These are phyloP conservation scores for Platanthera guangdongensis DNA, from an alignment of 106 monocot species.

Conservation along the genomic window DNA sequence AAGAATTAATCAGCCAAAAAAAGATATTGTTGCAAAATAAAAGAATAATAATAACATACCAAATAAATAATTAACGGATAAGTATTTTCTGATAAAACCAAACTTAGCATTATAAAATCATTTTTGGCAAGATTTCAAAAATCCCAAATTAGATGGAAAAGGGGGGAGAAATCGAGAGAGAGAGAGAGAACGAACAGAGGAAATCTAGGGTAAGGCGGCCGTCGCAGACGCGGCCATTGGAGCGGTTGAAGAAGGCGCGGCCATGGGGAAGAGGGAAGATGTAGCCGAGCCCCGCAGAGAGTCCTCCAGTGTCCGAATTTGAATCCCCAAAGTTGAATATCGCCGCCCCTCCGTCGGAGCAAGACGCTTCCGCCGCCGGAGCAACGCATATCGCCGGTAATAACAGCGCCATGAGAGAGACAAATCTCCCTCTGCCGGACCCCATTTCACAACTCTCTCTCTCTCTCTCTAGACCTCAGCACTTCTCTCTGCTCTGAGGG, in stretches of 20 bases:
- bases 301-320: conserved; percentile 87
- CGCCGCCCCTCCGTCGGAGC: conserved; percentile 9
- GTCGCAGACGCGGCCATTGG: conserved; percentile 76
- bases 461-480: no score
- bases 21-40: no score
- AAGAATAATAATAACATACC: no score
- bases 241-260: conserved; percentile 47
- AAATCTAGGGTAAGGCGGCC: conserved; percentile 80
- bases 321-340: conserved; percentile 92
- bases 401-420: not conserved
- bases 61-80: no score
- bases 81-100: no score
- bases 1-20: no score
- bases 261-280: conserved; percentile 47
- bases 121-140: no score
- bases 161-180: not conserved
- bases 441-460: not conserved
- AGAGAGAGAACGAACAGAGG: conserved; percentile 46
- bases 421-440: not conserved
- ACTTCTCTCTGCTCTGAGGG: no score
- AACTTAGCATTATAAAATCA: no score
- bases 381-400: not conserved
- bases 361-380: conserved; percentile 2
- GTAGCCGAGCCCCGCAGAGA: conserved; percentile 57
- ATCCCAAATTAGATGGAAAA: not conserved